These are phyloP conservation scores for Clitoria ternatea DNA, from an alignment of 306 rosid species.

Conservation along the genomic window DNA sequence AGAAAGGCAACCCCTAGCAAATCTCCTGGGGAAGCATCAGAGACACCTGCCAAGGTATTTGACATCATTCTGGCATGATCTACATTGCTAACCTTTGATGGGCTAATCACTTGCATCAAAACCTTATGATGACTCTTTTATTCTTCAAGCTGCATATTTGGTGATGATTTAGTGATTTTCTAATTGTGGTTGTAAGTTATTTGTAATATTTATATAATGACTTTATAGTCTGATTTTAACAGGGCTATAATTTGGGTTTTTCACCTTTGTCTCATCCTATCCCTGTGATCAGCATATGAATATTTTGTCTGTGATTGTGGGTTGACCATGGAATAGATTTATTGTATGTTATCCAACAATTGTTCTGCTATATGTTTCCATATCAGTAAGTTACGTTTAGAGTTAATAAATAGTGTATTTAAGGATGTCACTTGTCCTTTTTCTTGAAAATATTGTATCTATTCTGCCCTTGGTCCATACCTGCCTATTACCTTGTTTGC, in stretches of 20 bases:
- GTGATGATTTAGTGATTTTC: neutral
- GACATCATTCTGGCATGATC: neutral
- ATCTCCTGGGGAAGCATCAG: slow-evolving; percentile 58
- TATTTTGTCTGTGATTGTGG: neutral
- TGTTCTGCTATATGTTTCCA: neutral
- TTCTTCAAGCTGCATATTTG: neutral
- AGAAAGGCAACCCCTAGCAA: slow-evolving; percentile 57
- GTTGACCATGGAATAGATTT: neutral
- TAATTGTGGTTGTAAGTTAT: neutral
- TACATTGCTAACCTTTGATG: neutral
- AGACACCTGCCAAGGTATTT: slow-evolving; percentile 64
- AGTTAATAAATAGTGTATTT: neutral
- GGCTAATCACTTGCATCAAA: neutral
- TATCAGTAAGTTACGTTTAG: neutral
- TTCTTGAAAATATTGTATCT: neutral
- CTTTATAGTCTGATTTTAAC: neutral
- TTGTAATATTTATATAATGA: neutral
- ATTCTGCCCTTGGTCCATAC: neutral
- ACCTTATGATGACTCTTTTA: neutral
- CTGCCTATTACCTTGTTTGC: neutral
- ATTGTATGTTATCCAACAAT: neutral
- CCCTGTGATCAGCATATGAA: neutral
- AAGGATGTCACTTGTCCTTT: neutral
- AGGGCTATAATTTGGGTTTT: neutral
- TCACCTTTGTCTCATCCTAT: neutral